These are phyloP conservation scores for Pythium volutum DNA, from an alignment of 352 stramenopile species.

Conservation along the genomic window DNA sequence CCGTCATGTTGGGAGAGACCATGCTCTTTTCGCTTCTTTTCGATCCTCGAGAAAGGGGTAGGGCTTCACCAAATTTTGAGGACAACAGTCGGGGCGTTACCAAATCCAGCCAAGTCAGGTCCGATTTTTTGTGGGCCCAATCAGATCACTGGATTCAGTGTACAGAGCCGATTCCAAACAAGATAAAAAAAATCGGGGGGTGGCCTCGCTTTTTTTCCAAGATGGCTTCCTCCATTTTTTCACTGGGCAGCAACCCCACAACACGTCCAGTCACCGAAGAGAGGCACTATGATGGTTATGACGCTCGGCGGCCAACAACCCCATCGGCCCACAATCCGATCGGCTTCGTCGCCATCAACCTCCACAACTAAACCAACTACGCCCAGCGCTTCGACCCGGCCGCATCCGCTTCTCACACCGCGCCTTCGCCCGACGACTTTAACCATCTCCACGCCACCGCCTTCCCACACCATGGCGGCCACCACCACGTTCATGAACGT, in stretches of 20 bases:
- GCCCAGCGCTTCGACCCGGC: slow-evolving; percentile 1
- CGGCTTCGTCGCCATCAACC: neutral
- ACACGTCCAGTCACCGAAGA: neutral
- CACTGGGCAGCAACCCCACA: slow-evolving; percentile 15
- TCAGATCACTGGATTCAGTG: slow-evolving; percentile 5
- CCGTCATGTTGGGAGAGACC: neutral
- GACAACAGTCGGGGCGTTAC: neutral
- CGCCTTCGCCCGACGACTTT: slow-evolving; percentile 4
- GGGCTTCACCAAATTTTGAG: slow-evolving; percentile 11
- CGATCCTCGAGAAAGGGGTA: slow-evolving; percentile 8
- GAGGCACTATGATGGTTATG: neutral
- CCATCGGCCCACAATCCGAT: slow-evolving; percentile 1
- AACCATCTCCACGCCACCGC: neutral
- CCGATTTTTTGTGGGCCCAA: slow-evolving; percentile 12
- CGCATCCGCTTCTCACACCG: slow-evolving; percentile 13
- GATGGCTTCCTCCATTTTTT: slow-evolving; percentile 11
- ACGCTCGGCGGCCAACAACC: neutral
- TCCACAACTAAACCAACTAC: slow-evolving; percentile 2
- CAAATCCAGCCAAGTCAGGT: slow-evolving; percentile 7
- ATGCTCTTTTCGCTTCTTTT: neutral
- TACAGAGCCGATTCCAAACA: neutral
- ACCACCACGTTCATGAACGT: slow-evolving; percentile 11
- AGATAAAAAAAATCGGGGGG: neutral
- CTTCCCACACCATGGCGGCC: slow-evolving; percentile 8
- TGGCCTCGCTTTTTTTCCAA: neutral